Base-by-base conservation (phyloP, 2,329 filamentous ascomycete species). In the Penicillium sp. region DNA sequence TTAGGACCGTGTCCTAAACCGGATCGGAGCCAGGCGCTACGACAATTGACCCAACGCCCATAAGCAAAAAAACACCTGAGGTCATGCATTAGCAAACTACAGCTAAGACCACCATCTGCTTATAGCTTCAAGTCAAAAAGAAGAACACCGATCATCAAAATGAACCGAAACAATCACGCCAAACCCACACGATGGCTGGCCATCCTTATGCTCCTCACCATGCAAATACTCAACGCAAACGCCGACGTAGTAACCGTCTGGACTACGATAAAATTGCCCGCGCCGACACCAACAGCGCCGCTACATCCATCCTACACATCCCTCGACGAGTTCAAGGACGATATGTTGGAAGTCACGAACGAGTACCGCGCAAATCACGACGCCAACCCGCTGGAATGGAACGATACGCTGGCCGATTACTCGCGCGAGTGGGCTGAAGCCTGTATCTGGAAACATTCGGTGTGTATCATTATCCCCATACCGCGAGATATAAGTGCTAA, bases 321-420 rank as follows among this genome's bases (percentile, higher is more conserved):
- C n/a, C 60, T 64, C 6, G 34, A 57, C 1, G 54, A 61, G 3
- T 78, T 80, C 64, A 56, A 70, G 48, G 61, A 66, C 13, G 76
- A 79, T n/a, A 68, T 87, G 22, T 75, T 89, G 46, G 77, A 80
- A 63, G 77, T 75, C 57, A 86, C 81, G 33, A 88, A 89, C 66
- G 66, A 72, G 42, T 87, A 84, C 70, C 81, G 85, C 21, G 54
- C 57, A 6, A 67, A 80, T 53, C 82, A 88, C 69, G 80, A 81
- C 57, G 84, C 82, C 29, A 68, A 69, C 0, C 63, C 68, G 1
- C 61, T 88, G 3, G 53, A 57, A 3, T 89, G 85, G 84, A 88
- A 89, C 69, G 60, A 68, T 6, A 84, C 81, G 0, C 74, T 85
- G 6, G 78, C 78, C 1, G 59, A 65, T 3, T 82, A 75, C 53